Conservation (phyloP, 2,329 filamentous ascomycete genomes). For the Scytalidium lignicola region DNA sequence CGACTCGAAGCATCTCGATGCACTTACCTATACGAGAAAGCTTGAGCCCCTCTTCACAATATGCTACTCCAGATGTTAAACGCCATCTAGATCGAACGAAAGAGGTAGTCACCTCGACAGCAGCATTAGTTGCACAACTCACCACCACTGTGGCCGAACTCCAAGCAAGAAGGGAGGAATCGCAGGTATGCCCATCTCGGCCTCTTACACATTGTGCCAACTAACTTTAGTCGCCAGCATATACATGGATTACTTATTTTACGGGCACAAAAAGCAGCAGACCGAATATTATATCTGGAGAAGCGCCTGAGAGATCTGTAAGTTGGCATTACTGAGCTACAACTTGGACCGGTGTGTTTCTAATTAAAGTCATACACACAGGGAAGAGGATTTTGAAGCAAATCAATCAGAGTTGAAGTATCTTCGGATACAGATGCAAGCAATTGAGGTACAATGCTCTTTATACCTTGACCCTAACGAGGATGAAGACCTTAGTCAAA, state of each 20-base stretch:
- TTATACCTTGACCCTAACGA: slow-evolving; percentile 41
- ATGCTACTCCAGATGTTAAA: neutral
- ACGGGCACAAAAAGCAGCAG: slow-evolving; percentile 51
- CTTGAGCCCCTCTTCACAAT: neutral
- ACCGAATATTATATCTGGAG: slow-evolving; percentile 56
- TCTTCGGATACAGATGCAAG: slow-evolving; percentile 57
- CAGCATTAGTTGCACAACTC: slow-evolving; percentile 46
- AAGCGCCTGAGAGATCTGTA: slow-evolving; percentile 53
- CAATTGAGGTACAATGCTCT: slow-evolving; percentile 54
- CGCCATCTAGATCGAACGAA: slow-evolving; percentile 21
- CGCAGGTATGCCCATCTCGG: slow-evolving; percentile 39
- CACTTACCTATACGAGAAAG: slow-evolving; percentile 7
- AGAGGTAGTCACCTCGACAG: slow-evolving; percentile 32
- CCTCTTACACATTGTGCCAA: no score
- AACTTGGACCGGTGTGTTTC: slow-evolving; percentile 17
- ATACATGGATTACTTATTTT: slow-evolving; percentile 57
- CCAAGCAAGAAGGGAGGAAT: slow-evolving; percentile 52
- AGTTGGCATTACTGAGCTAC: slow-evolving; percentile 11
- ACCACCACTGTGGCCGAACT: slow-evolving; percentile 45
- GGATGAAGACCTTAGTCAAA: slow-evolving; percentile 52
- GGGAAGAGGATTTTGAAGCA: slow-evolving; percentile 49
- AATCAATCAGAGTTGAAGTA: slow-evolving; percentile 57
- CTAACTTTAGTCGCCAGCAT: slow-evolving; percentile 36
- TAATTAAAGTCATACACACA: slow-evolving; percentile 23
- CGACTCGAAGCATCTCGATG: slow-evolving; percentile 14